These are phyloP conservation scores for Pleurotus salmoneostramineus DNA, from an alignment of 768 basidiomycete genomes.

Conservation along the genomic window DNA sequence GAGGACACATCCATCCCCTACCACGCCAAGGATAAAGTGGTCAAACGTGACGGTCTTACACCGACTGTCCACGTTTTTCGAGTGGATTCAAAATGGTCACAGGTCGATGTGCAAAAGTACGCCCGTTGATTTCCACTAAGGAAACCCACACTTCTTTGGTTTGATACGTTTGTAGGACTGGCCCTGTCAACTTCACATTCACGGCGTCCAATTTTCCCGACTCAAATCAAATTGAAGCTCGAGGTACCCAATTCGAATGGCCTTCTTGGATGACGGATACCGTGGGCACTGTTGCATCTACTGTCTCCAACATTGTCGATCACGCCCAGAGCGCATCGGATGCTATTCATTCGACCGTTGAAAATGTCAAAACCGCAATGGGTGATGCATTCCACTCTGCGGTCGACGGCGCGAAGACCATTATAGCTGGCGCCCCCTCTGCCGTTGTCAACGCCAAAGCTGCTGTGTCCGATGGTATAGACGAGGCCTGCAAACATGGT, in stretches of 20 bases:
- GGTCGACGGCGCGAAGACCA: neutral
- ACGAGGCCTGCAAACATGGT: neutral
- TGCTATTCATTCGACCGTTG: too few relatives aligned
- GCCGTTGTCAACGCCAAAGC: neutral
- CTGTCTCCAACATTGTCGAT: neutral
- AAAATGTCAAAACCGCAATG: too few relatives aligned
- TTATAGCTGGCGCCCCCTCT: neutral
- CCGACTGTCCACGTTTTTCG: conserved; percentile 1
- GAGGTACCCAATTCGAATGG: neutral
- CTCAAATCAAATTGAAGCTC: neutral
- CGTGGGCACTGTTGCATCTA: neutral
- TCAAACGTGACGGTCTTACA: neutral
- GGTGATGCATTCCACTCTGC: too few relatives aligned
- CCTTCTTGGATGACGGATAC: neutral
- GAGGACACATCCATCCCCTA: neutral
- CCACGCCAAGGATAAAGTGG: neutral
- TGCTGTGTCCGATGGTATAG: neutral
- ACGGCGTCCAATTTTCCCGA: conserved; percentile 8
- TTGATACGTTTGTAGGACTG: neutral
- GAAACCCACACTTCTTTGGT: neutral
- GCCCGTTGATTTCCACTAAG: neutral
- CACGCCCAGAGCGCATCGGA: too few relatives aligned
- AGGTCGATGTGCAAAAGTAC: neutral
- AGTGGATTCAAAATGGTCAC: neutral
- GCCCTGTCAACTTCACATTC: conserved; percentile 5